Evolutionary conservation across 2,329 filamentous ascomycete species (phyloP).

Genomic region (Monilinia aucupariae): DNA sequence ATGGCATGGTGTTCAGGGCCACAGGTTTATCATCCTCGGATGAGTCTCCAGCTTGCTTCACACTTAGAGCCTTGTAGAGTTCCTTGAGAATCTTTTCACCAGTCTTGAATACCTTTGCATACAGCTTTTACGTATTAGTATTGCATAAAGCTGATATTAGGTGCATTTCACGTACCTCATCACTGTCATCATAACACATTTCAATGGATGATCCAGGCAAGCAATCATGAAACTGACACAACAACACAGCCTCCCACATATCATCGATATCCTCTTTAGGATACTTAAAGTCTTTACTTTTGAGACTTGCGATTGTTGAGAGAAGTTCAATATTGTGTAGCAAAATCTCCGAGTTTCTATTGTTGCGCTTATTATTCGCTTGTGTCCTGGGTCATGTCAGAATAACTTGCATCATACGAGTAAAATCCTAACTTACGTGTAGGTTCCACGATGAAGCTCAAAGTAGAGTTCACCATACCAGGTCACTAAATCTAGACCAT

Average conservation of each 20-base stretch:
- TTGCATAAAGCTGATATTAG: slow-evolving; percentile 1
- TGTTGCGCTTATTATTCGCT: slow-evolving; percentile 94
- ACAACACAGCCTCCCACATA: slow-evolving; percentile 88
- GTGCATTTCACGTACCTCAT: slow-evolving; percentile 51
- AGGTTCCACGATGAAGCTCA: slow-evolving; percentile 92
- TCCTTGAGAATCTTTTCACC: slow-evolving; percentile 68
- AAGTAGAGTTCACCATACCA: slow-evolving; percentile 99
- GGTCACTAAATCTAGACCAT: slow-evolving; percentile 67
- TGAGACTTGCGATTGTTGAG: slow-evolving; percentile 75
- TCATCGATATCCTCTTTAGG: slow-evolving; percentile 89
- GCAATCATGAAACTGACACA: slow-evolving; percentile 98
- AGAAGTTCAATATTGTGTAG: slow-evolving; percentile 84
- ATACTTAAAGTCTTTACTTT: slow-evolving; percentile 68
- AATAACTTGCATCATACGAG: background rate
- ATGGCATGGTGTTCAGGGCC: slow-evolving; percentile 81
- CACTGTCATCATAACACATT: slow-evolving; percentile 97
- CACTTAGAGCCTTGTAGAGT: slow-evolving; percentile 61
- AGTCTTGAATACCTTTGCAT: slow-evolving; percentile 73
- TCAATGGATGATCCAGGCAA: slow-evolving; percentile 91
- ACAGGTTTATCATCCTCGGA: slow-evolving; percentile 46
- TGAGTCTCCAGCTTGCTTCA: slow-evolving; percentile 44
- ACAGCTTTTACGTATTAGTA: slow-evolving; percentile 51
- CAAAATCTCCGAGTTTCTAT: slow-evolving; percentile 77
- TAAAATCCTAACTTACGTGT: slow-evolving; percentile 49
- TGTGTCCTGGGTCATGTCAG: slow-evolving; percentile 53